A percentile compares a stretch with the other conserved stretches of the same genome.
phyloP scores from a whole-genome alignment of 2,329 filamentous ascomycete genomes.

The Aspergillus texensis region DNA sequence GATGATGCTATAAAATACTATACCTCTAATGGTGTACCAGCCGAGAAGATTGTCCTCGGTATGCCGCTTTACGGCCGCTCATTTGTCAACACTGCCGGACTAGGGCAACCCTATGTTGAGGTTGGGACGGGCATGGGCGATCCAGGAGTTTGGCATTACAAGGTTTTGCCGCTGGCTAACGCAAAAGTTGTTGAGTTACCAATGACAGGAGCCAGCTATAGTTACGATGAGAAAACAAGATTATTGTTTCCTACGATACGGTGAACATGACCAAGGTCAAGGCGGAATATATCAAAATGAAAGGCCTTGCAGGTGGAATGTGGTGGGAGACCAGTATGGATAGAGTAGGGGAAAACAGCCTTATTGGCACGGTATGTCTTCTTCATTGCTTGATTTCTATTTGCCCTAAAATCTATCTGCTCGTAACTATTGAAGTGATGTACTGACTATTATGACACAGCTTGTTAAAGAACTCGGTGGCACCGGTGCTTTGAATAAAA shows the following conservation, averaged over 20 bases:
- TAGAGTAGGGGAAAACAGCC: slow-evolving; percentile 60
- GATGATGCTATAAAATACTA: slow-evolving; percentile 73
- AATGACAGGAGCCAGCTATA: slow-evolving; percentile 69
- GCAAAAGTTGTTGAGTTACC: slow-evolving; percentile 64
- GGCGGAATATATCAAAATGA: slow-evolving; percentile 67
- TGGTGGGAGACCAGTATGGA: slow-evolving; percentile 93
- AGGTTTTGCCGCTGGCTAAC: slow-evolving; percentile 72
- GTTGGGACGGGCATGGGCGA: slow-evolving; percentile 83
- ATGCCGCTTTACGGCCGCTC: slow-evolving; percentile 92
- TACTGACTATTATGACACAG: background rate
- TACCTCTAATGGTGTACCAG: slow-evolving; percentile 62
- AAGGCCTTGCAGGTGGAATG: slow-evolving; percentile 82
- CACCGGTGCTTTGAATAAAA: slow-evolving; percentile 1
- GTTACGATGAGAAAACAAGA: slow-evolving; percentile 64
- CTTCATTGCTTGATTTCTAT: background rate
- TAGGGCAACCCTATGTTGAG: slow-evolving; percentile 69
- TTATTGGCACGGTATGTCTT: slow-evolving; percentile 60
- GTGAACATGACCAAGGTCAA: slow-evolving; percentile 68
- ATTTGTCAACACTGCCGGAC: slow-evolving; percentile 76
- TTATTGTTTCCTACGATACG: slow-evolving; percentile 78
- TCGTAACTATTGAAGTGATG: background rate
- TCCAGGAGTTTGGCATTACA: slow-evolving; percentile 84
- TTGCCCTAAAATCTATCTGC: background rate
- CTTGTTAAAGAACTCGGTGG: slow-evolving; percentile 6
- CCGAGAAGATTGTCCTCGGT: slow-evolving; percentile 79